Conservation (phyloP, 2,329 filamentous ascomycete species). For the Colletotrichum coccodes region DNA sequence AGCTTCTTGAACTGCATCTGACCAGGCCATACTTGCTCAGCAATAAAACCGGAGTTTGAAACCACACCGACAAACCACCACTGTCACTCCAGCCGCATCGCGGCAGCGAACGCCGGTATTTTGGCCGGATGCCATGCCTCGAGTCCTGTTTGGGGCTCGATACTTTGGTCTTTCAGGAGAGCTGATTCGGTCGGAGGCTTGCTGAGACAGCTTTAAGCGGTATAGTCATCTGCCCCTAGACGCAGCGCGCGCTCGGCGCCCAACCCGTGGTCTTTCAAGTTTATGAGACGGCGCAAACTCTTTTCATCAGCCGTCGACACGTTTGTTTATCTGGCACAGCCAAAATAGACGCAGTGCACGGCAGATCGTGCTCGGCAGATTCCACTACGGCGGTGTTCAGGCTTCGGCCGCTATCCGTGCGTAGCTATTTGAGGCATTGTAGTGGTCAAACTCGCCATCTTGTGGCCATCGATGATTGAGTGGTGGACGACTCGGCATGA, state of each 20-base stretch:
- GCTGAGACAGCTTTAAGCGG: neutral
- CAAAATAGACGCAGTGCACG: neutral
- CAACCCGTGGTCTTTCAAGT: neutral
- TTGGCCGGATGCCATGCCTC: neutral
- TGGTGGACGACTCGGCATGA: constrained; percentile 4
- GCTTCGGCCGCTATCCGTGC: constrained; percentile 4
- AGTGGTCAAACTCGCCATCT: neutral
- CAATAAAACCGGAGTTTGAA: neutral
- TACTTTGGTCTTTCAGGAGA: neutral
- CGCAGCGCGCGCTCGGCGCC: neutral
- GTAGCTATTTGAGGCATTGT: constrained; percentile 10
- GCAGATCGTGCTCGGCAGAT: neutral
- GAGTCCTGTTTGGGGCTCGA: neutral
- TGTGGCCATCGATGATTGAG: neutral
- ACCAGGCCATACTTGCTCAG: neutral
- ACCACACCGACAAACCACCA: neutral
- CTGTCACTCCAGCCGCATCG: neutral
- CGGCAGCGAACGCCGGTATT: neutral
- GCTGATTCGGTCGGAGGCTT: neutral
- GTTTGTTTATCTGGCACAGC: neutral
- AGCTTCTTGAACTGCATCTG: neutral
- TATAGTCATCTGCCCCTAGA: neutral
- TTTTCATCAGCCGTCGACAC: neutral
- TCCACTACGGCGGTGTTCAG: neutral
- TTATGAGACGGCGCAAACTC: constrained; percentile 1